These are phyloP conservation scores for Cyathus olla DNA, from an alignment of 1,284 basidiomycete genomes.

Conservation along the genomic window DNA sequence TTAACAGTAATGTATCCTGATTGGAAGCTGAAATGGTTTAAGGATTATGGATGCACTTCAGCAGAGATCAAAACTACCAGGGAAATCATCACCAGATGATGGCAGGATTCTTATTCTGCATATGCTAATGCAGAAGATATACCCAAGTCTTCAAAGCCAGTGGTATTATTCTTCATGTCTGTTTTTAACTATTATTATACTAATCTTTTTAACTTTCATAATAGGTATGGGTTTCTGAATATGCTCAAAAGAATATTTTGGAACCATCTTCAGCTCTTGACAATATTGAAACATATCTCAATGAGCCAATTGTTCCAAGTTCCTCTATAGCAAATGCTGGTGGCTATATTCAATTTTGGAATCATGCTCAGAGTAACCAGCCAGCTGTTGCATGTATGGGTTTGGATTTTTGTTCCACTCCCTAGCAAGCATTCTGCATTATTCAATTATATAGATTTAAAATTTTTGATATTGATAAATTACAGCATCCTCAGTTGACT, in stretches of 20 bases:
- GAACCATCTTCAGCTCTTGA: conserved; percentile 5
- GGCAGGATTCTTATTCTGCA: conserved; percentile 9
- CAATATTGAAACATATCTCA: conserved; percentile 21
- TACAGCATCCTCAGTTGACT: conserved; percentile 11
- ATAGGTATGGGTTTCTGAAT: not conserved
- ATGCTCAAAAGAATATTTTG: not conserved
- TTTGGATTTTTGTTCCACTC: conserved; percentile 28
- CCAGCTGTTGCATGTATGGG: conserved; percentile 28
- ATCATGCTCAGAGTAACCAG: conserved; percentile 4
- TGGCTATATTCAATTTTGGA: conserved; percentile 26
- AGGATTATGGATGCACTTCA: not conserved
- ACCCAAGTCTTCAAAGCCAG: no score
- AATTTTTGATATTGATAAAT: not conserved
- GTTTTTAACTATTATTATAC: no score
- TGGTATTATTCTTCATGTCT: not conserved
- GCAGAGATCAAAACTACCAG: conserved; percentile 10
- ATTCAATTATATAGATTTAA: not conserved
- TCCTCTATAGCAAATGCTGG: conserved; percentile 15
- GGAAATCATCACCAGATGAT: conserved; percentile 11
- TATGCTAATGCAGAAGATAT: not conserved
- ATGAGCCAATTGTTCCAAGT: conserved; percentile 14
- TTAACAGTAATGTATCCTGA: conserved; percentile 31
- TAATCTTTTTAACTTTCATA: not conserved
- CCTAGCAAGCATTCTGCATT: conserved; percentile 19
- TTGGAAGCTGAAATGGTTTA: conserved; percentile 26